phyloP scores from a whole-genome alignment of 140 eudicot species.

The Oenanthe javanica region DNA sequence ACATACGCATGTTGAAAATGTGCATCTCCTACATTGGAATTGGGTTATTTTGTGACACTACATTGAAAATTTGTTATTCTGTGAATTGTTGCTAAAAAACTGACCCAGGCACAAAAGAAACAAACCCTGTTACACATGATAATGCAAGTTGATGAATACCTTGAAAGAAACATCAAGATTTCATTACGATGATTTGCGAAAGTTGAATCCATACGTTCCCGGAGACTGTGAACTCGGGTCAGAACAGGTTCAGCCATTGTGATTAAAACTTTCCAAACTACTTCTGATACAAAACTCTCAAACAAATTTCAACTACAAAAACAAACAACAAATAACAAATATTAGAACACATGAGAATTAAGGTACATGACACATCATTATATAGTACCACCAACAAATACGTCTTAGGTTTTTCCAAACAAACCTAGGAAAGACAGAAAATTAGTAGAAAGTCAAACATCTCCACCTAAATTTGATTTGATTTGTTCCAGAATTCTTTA shows the following conservation, averaged over 20 bases:
- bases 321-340: not conserved
- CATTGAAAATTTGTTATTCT: too few relatives aligned
- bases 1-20: too few relatives aligned
- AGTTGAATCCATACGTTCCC: constrained; percentile 73
- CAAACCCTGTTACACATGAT: not conserved
- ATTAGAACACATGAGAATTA: not conserved
- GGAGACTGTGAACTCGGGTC: constrained; percentile 82
- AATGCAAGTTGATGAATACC: constrained; percentile 26
- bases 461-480: not conserved
- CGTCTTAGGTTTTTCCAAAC: not conserved
- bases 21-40: not conserved
- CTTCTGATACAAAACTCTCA: not conserved
- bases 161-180: constrained; percentile 51
- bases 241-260: constrained; percentile 62
- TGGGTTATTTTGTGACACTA: not conserved
- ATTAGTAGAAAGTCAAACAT: not conserved
- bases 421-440: not conserved
- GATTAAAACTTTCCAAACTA: not conserved
- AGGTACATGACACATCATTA: not conserved
- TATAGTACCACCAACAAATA: not conserved
- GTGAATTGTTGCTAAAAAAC: not conserved
- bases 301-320: not conserved
- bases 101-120: not conserved
- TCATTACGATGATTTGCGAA: constrained; percentile 67
- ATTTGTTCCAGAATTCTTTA: not conserved